phyloP scores from a whole-genome alignment of 345 rosid species.

The Populus davidiana region DNA sequence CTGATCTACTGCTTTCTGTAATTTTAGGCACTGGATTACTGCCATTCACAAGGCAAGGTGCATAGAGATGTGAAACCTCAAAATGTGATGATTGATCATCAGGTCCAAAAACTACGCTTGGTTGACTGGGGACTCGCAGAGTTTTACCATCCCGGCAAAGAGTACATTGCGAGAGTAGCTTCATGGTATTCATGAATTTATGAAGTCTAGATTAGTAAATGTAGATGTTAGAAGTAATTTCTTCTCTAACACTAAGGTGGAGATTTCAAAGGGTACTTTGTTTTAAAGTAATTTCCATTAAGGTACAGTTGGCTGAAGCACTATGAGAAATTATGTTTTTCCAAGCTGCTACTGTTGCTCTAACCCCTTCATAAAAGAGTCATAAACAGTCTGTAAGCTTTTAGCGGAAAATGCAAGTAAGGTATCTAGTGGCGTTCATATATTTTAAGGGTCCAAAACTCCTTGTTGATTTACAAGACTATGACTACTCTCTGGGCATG shows the following conservation, averaged over 20 bases:
- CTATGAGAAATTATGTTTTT: too few species aligned
- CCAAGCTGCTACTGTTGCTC: too few species aligned
- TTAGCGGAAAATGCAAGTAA: not conserved
- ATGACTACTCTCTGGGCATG: constrained; percentile 94
- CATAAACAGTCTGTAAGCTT: not conserved
- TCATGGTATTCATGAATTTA: constrained; percentile 43
- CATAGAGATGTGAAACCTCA: constrained; percentile 87
- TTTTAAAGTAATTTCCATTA: too few species aligned
- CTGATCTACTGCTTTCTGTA: not conserved
- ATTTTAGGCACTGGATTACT: constrained; percentile 65
- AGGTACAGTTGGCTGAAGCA: too few species aligned
- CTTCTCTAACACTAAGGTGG: not conserved
- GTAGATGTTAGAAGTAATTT: too few species aligned
- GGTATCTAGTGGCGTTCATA: constrained; percentile 35
- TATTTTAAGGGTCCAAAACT: constrained; percentile 97
- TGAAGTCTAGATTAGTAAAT: too few species aligned
- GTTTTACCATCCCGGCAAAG: constrained; percentile 75
- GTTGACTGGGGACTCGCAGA: constrained; percentile 89
- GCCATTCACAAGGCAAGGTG: constrained; percentile 86
- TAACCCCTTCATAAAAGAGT: not conserved
- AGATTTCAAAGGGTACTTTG: too few species aligned
- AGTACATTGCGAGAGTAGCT: constrained; percentile 78
- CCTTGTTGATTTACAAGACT: constrained; percentile 88
- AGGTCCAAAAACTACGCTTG: constrained; percentile 64
- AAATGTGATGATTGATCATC: constrained; percentile 85